Evolutionary conservation across 768 basidiomycete species (phyloP), one percentile per base, ranked within the genome.

Genomic region (Termitomyces sp.): DNA sequence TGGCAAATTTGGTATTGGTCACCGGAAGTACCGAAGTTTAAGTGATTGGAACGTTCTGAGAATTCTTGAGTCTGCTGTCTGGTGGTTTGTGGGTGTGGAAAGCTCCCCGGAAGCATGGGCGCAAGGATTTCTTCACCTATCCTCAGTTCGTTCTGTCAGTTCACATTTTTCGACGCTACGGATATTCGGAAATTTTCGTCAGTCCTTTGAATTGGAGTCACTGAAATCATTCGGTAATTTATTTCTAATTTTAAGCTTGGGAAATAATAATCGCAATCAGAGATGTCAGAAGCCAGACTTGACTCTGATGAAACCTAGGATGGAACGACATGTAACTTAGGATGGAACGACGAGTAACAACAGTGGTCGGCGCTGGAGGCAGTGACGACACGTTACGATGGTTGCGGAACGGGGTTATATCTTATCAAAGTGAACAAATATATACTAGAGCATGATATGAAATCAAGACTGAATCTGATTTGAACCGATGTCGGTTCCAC

Each of bases 401-500:
- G 45, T 46, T 25, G 43, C 17, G 43, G 40, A 25, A 8, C 17
- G 14, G 5, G 15, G 5, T 5, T n/a, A 12, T 25, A 42, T 38
- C 38, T 54, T 40, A 54, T 54, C 53, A 38, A 38, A 20, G 9
- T 4, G 4, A 5, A 43, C 3, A 5, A 46, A 25, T 25, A 25
- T 25, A 25, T 25, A 25, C 25, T 25, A 25, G 25, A 42, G 40
- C 10, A 4, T 25, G 25, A 46, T 46, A 46, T 55, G 14, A 54
- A 36, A 54, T 54, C 29, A 31, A 53, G 34, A 25, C 12, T n/a
- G 15, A 37, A 20, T 37, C 37, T 38, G 43, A 52, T 17, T 20
- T 45, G 37, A 54, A 46, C 59, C 12, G 29, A 61, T 68, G 68
- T 62, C 68, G 31, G 59, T 60, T 36, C 73, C 73, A 32, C 73